A percentile compares a stretch with the other conserved stretches of the same genome.
Evolutionary conservation across 2,329 filamentous ascomycete genomes (phyloP).

Genomic region (Colletotrichum horii): DNA sequence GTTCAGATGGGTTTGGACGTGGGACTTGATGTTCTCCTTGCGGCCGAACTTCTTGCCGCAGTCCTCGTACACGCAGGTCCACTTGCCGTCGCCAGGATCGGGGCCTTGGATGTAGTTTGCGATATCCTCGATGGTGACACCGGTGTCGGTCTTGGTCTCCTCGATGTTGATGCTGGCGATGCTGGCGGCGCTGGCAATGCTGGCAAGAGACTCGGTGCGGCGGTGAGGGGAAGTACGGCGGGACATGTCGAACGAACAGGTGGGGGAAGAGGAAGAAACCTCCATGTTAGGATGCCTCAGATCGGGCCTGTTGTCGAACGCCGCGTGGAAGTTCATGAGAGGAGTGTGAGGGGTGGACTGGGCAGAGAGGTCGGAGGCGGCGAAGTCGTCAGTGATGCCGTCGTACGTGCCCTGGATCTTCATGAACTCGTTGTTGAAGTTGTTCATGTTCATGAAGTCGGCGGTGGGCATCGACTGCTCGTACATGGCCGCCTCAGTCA

Average conservation of each 20-base stretch:
- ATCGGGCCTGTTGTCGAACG: slow-evolving; percentile 50
- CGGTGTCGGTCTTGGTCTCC: slow-evolving; percentile 75
- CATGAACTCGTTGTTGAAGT: slow-evolving; percentile 49
- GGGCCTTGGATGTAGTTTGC: slow-evolving; percentile 75
- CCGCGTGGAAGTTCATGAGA: slow-evolving; percentile 47
- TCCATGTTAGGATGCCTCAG: slow-evolving; percentile 32
- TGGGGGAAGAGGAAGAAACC: slow-evolving; percentile 26
- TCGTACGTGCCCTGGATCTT: slow-evolving; percentile 42
- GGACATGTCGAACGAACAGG: slow-evolving; percentile 27
- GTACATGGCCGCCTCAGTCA: slow-evolving; percentile 45
- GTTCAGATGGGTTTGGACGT: slow-evolving; percentile 96
- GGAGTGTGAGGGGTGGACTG: slow-evolving; percentile 58
- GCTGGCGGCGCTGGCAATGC: slow-evolving; percentile 62
- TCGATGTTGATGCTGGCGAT: slow-evolving; percentile 69
- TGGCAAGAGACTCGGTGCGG: slow-evolving; percentile 65
- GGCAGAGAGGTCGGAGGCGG: slow-evolving; percentile 54
- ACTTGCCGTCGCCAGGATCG: slow-evolving; percentile 76
- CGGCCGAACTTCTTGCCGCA: slow-evolving; percentile 93
- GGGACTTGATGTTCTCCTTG: slow-evolving; percentile 98
- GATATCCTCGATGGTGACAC: slow-evolving; percentile 86
- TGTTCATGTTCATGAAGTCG: slow-evolving; percentile 62
- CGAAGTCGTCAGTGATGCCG: slow-evolving; percentile 36
- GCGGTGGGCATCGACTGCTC: slow-evolving; percentile 57
- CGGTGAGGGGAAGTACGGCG: slow-evolving; percentile 48
- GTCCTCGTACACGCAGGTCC: slow-evolving; percentile 76